These are phyloP conservation scores for Tuber melanosporum DNA, from an alignment of 495 filamentous ascomycete genomes.

Conservation along the genomic window DNA sequence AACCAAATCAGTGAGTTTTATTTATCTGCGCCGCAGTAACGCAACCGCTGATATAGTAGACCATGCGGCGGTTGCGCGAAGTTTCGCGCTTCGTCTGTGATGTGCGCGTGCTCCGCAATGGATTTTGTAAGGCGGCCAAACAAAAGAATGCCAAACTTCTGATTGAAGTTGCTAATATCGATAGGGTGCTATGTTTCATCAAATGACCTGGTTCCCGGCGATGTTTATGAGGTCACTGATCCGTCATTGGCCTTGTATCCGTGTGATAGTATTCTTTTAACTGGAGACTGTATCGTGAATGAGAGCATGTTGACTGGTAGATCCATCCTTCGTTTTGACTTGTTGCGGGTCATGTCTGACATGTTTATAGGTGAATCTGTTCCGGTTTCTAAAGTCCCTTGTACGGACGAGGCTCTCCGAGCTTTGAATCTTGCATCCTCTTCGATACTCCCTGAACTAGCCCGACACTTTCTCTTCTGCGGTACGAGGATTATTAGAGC, in stretches of 20 bases:
- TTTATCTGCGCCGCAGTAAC: slow-evolving; percentile 9
- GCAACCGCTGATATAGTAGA: slow-evolving; percentile 48
- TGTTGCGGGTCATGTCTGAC: slow-evolving; percentile 27
- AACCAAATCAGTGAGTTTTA: slow-evolving; percentile 62
- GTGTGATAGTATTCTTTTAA: slow-evolving; percentile 83
- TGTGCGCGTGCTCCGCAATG: slow-evolving; percentile 82
- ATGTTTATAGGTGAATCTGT: slow-evolving; percentile 72
- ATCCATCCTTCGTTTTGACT: slow-evolving; percentile 15
- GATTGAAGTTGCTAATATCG: slow-evolving; percentile 33
- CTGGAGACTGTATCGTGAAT: slow-evolving; percentile 96
- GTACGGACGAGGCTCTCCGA: slow-evolving; percentile 71
- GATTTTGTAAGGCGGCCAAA: slow-evolving; percentile 62
- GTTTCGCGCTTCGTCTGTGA: slow-evolving; percentile 94
- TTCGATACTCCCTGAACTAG: slow-evolving; percentile 69
- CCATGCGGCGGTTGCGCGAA: slow-evolving; percentile 82
- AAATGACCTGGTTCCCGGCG: slow-evolving; percentile 84
- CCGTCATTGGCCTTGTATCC: slow-evolving; percentile 90
- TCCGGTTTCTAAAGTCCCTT: slow-evolving; percentile 84
- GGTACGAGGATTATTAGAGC: slow-evolving; percentile 94
- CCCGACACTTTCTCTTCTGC: slow-evolving; percentile 83
- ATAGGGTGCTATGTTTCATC: slow-evolving; percentile 80
- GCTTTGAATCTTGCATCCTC: slow-evolving; percentile 68
- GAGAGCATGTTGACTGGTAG: slow-evolving; percentile 96
- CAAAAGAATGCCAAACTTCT: slow-evolving; percentile 36
- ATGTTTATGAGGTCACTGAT: slow-evolving; percentile 96